These are phyloP conservation scores for Lentithecium fluviatile DNA, from an alignment of 495 filamentous ascomycete species.

Conservation along the genomic window DNA sequence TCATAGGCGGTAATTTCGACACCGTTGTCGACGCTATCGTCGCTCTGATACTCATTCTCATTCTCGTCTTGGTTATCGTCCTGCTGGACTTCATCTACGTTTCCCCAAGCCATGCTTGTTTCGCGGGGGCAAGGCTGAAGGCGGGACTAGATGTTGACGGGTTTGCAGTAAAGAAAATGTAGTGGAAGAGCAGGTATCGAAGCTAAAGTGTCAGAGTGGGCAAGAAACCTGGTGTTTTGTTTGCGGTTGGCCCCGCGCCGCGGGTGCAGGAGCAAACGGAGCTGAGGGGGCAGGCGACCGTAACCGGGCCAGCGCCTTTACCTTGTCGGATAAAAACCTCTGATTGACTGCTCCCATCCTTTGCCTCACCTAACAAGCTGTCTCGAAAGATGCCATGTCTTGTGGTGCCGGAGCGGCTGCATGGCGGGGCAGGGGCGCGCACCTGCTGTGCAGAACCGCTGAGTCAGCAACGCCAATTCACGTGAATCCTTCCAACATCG, in stretches of 20 bases:
- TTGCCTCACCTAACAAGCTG: too few relatives aligned
- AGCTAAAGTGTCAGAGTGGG: too few relatives aligned
- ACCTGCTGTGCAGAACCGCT: neutral
- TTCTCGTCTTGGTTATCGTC: neutral
- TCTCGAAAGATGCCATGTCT: too few relatives aligned
- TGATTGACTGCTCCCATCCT: too few relatives aligned
- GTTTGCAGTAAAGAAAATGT: too few relatives aligned
- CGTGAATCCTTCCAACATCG: neutral
- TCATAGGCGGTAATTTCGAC: slow-evolving; percentile 2
- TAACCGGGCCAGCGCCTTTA: too few relatives aligned
- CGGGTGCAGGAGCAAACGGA: neutral
- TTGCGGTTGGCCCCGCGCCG: neutral
- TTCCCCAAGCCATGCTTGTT: neutral
- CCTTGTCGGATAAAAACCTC: too few relatives aligned
- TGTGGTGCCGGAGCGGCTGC: too few relatives aligned
- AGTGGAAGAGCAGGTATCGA: too few relatives aligned
- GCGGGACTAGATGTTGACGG: neutral
- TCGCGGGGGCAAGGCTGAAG: neutral
- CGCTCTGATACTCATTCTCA: neutral
- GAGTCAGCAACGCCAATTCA: slow-evolving; percentile 10
- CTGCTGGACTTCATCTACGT: neutral
- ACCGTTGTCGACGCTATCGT: slow-evolving; percentile 17
- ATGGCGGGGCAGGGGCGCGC: too few relatives aligned
- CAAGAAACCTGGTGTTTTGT: neutral
- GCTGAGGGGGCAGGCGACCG: too few relatives aligned